Percentiles rank a stretch among this genome's conserved stretches.
Conservation (phyloP, 108 stramenopile genomes). For the Pseudonitzschia multiseries region DNA sequence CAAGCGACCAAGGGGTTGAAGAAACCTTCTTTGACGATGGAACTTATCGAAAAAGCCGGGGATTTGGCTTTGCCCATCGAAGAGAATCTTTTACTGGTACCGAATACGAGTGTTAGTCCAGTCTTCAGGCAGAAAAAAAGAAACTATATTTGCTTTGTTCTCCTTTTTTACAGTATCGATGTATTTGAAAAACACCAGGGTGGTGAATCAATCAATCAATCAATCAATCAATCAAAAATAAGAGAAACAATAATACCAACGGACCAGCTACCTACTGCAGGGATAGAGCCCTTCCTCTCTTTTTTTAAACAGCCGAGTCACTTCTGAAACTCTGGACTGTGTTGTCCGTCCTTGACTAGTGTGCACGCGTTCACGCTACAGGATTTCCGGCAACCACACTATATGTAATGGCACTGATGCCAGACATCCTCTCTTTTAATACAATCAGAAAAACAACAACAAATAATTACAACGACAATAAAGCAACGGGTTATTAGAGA, state of each 20-base stretch:
- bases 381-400: not conserved
- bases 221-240: not conserved
- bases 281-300: not conserved
- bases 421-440: too few species aligned
- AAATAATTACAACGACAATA: too few species aligned
- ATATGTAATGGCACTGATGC: too few species aligned
- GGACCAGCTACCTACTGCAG: not conserved
- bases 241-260: not conserved
- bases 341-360: not conserved
- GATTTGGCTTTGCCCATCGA: slow-evolving; percentile 13
- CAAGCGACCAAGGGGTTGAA: not conserved
- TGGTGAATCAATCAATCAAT: not conserved
- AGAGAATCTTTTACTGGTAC: slow-evolving; percentile 1
- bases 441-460: too few species aligned
- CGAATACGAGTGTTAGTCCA: not conserved
- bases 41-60: slow-evolving; percentile 13
- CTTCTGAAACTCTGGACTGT: not conserved
- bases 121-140: not conserved
- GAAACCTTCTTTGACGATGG: not conserved
- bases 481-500: too few species aligned
- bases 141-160: too few species aligned
- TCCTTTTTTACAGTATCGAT: not conserved
- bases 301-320: not conserved
- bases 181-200: not conserved
- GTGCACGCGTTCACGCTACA: not conserved